Conservation (phyloP, 2,329 filamentous ascomycete species). For the Botryotinia globosa region DNA sequence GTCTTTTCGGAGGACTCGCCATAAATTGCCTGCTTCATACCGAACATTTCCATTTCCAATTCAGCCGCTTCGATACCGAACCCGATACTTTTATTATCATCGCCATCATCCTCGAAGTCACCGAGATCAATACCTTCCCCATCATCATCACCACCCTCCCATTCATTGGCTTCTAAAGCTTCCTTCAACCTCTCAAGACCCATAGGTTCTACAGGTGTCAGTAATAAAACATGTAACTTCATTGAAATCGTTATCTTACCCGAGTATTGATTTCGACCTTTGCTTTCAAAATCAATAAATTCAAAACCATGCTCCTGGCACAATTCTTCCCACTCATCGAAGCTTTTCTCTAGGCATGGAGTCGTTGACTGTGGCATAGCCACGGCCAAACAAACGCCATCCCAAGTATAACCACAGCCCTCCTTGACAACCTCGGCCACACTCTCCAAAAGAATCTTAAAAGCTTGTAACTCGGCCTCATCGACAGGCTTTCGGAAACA, state of each 20-base stretch:
- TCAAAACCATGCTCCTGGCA: slow-evolving; percentile 58
- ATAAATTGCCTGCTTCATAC: slow-evolving; percentile 41
- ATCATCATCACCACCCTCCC: slow-evolving; percentile 46
- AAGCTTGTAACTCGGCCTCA: slow-evolving; percentile 25
- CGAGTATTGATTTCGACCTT: slow-evolving; percentile 56
- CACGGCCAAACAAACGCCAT: slow-evolving; percentile 60
- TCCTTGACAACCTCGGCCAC: slow-evolving; percentile 55
- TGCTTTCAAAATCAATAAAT: slow-evolving; percentile 55
- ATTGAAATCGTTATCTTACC: slow-evolving; percentile 43
- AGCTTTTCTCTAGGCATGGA: slow-evolving; percentile 40
- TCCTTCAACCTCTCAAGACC: slow-evolving; percentile 59
- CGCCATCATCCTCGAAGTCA: slow-evolving; percentile 38
- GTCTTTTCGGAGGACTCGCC: slow-evolving; percentile 19
- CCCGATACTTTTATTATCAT: slow-evolving; percentile 32
- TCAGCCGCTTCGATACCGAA: slow-evolving; percentile 38
- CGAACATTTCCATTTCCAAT: slow-evolving; percentile 42
- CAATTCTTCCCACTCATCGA: slow-evolving; percentile 59
- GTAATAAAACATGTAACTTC: slow-evolving; percentile 12
- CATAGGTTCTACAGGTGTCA: slow-evolving; percentile 48
- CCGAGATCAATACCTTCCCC: slow-evolving; percentile 40
- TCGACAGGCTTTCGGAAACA: slow-evolving; percentile 48
- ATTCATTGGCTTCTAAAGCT: slow-evolving; percentile 65
- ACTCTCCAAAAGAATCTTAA: slow-evolving; percentile 47
- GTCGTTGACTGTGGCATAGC: slow-evolving; percentile 44
- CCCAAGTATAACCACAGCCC: slow-evolving; percentile 61